A percentile compares a stretch with the other conserved stretches of the same genome.
Evolutionary conservation across 2,329 filamentous ascomycete genomes (phyloP).

Genomic region (Ophiostoma quercus): DNA sequence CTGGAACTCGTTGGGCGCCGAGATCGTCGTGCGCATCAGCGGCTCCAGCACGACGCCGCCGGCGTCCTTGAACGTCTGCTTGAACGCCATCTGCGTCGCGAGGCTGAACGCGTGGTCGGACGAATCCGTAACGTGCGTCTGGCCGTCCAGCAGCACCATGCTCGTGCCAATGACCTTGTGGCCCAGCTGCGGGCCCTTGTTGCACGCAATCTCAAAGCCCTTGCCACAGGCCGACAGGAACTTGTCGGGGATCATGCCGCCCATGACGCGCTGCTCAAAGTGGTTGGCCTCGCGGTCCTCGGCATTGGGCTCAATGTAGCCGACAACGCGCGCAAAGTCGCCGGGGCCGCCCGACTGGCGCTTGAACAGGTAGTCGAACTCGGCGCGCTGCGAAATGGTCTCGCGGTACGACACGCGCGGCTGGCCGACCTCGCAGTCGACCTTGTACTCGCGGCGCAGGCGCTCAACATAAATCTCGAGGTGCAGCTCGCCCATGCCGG

Average conservation of each 20-base stretch:
- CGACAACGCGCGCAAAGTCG: constrained; percentile 88
- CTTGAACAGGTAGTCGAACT: constrained; percentile 90
- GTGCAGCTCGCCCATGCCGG: constrained; percentile 96
- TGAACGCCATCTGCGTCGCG: constrained; percentile 93
- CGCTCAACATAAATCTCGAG: constrained; percentile 97
- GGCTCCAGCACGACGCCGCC: constrained; percentile 85
- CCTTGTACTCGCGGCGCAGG: constrained; percentile 92
- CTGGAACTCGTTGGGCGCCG: constrained; percentile 94
- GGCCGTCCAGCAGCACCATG: constrained; percentile 94
- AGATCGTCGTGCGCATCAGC: constrained; percentile 96
- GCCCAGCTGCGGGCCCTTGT: constrained; percentile 84
- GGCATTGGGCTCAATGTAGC: constrained; percentile 80
- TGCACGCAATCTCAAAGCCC: constrained; percentile 77
- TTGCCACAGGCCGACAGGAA: constrained; percentile 92
- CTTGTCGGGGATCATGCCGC: constrained; percentile 91
- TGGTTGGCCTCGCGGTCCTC: constrained; percentile 64
- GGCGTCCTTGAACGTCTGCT: constrained; percentile 79
- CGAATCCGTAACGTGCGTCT: constrained; percentile 95
- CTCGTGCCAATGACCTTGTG: constrained; percentile 83
- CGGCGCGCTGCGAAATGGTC: constrained; percentile 72
- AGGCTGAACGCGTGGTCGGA: constrained; percentile 94
- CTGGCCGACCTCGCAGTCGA: constrained; percentile 91
- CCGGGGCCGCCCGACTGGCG: constrained; percentile 94
- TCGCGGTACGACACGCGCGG: constrained; percentile 96
- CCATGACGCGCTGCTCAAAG: constrained; percentile 82